phyloP scores from a whole-genome alignment of 1,139 yeast genomes.

The Scheffersomyces cryptocercus region DNA sequence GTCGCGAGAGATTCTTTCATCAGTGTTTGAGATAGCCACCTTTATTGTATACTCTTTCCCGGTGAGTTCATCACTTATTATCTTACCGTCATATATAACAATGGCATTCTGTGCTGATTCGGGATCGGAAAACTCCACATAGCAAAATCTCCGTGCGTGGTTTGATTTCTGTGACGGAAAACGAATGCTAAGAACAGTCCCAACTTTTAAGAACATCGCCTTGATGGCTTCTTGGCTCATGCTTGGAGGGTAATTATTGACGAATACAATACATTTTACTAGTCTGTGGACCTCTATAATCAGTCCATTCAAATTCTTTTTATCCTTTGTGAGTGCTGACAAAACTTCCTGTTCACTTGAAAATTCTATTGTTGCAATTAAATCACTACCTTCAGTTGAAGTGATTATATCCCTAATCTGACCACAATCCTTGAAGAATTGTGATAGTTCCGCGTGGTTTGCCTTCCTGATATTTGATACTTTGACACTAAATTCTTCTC shows the following conservation, averaged over 20 bases:
- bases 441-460: slow-evolving; percentile 29
- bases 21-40: slow-evolving; percentile 62
- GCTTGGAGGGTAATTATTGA: slow-evolving; percentile 71
- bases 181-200: slow-evolving; percentile 55
- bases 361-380: slow-evolving; percentile 59
- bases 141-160: slow-evolving; percentile 67
- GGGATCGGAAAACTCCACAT: slow-evolving; percentile 56
- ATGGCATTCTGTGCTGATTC: slow-evolving; percentile 54
- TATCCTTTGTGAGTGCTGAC: slow-evolving; percentile 62
- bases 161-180: slow-evolving; percentile 66
- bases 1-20: slow-evolving; percentile 31
- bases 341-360: slow-evolving; percentile 47
- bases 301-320: slow-evolving; percentile 44
- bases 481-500: slow-evolving; percentile 58
- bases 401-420: slow-evolving; percentile 33
- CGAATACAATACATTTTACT: slow-evolving; percentile 56
- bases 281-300: slow-evolving; percentile 50
- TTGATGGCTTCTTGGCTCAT: slow-evolving; percentile 42
- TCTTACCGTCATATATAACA: slow-evolving; percentile 38
- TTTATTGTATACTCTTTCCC: slow-evolving; percentile 35
- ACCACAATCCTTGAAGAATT: slow-evolving; percentile 66
- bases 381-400: slow-evolving; percentile 14
- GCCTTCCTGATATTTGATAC: slow-evolving; percentile 33
- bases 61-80: slow-evolving; percentile 19
- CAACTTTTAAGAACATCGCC: slow-evolving; percentile 44